phyloP scores from a whole-genome alignment of 1,284 basidiomycete genomes.

The Porodaedalea pini region DNA sequence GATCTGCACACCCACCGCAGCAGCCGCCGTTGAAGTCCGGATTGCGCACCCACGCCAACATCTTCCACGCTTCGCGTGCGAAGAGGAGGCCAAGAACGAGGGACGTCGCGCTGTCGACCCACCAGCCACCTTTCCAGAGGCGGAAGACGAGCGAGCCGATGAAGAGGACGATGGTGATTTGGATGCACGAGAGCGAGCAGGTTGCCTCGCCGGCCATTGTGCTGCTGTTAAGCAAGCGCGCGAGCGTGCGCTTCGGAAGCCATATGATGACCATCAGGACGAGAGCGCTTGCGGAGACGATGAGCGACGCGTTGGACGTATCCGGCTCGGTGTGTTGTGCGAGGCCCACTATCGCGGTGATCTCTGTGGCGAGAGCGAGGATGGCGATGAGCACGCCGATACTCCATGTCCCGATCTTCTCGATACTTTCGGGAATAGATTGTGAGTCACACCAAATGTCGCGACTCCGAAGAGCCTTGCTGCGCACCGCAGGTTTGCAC shows the following conservation, averaged over 20 bases:
- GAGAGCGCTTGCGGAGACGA: slow-evolving; percentile 40
- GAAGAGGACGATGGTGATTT: slow-evolving; percentile 36
- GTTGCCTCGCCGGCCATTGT: slow-evolving; percentile 23
- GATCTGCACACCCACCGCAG: slow-evolving; percentile 26
- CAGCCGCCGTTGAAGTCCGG: slow-evolving; percentile 39
- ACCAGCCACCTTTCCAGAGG: slow-evolving; percentile 44
- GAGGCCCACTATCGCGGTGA: slow-evolving; percentile 35
- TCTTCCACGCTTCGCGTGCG: slow-evolving; percentile 41
- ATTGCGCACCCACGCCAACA: slow-evolving; percentile 36
- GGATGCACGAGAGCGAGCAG: slow-evolving; percentile 28
- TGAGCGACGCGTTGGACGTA: slow-evolving; percentile 37
- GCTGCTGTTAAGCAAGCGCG: slow-evolving; percentile 40
- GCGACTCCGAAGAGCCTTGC: not conserved
- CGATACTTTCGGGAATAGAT: slow-evolving; percentile 31
- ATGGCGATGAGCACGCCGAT: slow-evolving; percentile 38
- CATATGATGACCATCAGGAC: slow-evolving; percentile 40
- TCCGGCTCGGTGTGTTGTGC: slow-evolving; percentile 35
- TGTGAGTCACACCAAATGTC: not conserved
- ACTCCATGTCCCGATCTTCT: slow-evolving; percentile 33
- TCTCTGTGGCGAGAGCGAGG: slow-evolving; percentile 36
- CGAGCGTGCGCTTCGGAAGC: slow-evolving; percentile 43
- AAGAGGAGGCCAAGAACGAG: slow-evolving; percentile 40
- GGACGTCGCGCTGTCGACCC: slow-evolving; percentile 43
- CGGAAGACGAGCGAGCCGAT: slow-evolving; percentile 35
- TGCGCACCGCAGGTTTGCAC: slow-evolving; percentile 3